Percentiles rank a stretch among this genome's conserved stretches.
Evolutionary conservation across 495 filamentous ascomycete genomes (phyloP).

Genomic region (Viridothelium virens): DNA sequence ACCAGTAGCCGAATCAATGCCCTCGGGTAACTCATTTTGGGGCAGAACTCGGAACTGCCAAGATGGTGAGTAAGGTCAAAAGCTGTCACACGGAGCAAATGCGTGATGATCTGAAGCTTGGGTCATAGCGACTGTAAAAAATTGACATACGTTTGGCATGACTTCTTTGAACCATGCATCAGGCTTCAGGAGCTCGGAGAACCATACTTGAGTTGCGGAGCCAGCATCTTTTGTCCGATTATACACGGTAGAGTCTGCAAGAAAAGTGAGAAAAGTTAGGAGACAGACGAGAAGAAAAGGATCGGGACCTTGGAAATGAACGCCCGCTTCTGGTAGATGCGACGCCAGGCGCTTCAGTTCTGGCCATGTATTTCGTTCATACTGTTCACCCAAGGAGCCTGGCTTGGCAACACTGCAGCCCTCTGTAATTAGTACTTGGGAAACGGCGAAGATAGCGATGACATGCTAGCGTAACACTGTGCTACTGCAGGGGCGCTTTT

Average conservation of each 20-base stretch:
- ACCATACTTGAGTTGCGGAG: slow-evolving; percentile 43
- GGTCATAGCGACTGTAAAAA: background rate
- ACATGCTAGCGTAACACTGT: background rate
- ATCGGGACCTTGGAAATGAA: slow-evolving; percentile 69
- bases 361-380: slow-evolving; percentile 37
- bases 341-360: slow-evolving; percentile 42
- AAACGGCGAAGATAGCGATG: background rate
- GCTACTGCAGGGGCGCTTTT: background rate
- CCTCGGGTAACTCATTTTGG: slow-evolving; percentile 48
- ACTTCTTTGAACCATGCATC: slow-evolving; percentile 80
- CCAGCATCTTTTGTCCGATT: slow-evolving; percentile 55
- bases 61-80: slow-evolving; percentile 7
- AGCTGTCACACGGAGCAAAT: background rate
- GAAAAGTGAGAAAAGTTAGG: background rate
- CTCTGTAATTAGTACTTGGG: background rate
- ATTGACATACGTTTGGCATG: slow-evolving; percentile 57
- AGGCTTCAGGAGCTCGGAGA: slow-evolving; percentile 54
- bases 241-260: slow-evolving; percentile 51
- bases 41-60: slow-evolving; percentile 40
- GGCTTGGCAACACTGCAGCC: slow-evolving; percentile 44
- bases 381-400: slow-evolving; percentile 50
- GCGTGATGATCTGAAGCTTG: no score
- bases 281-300: background rate
- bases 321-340: slow-evolving; percentile 75
- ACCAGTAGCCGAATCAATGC: slow-evolving; percentile 56